Conservation (phyloP, 202 grass and related monocot species). For the Dendrocalamus latiflorus region DNA sequence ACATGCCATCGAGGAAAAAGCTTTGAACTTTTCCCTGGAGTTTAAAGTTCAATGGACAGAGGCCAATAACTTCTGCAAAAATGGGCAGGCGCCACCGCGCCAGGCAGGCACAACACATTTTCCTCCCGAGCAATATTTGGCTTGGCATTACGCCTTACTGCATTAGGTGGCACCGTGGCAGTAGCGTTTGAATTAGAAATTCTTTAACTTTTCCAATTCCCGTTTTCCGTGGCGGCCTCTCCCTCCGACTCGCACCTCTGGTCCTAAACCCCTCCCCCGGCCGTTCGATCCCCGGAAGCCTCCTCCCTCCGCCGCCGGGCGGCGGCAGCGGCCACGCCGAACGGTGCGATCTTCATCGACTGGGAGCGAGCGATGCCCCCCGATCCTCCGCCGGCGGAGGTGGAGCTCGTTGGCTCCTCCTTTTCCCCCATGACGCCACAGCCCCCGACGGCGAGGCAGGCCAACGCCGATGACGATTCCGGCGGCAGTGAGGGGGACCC, state of each 20-base stretch:
- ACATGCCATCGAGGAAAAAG: background rate
- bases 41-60: background rate
- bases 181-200: background rate
- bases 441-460: background rate
- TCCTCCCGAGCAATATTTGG: background rate
- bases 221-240: too few relatives aligned
- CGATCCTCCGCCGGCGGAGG: background rate
- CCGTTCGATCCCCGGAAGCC: constrained; percentile 1
- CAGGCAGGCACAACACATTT: background rate
- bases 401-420: constrained; percentile 22
- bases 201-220: background rate
- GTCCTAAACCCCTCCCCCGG: background rate
- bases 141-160: background rate
- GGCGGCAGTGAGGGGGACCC: background rate
- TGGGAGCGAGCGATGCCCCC: background rate
- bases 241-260: background rate
- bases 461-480: background rate
- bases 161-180: background rate
- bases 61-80: background rate
- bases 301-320: background rate
- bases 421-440: background rate
- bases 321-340: background rate
- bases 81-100: background rate
- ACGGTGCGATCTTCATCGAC: constrained; percentile 2
- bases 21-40: background rate